Evolutionary conservation across 129 eudicot genomes (phyloP).

Genomic region (Escallonia herrerae): DNA sequence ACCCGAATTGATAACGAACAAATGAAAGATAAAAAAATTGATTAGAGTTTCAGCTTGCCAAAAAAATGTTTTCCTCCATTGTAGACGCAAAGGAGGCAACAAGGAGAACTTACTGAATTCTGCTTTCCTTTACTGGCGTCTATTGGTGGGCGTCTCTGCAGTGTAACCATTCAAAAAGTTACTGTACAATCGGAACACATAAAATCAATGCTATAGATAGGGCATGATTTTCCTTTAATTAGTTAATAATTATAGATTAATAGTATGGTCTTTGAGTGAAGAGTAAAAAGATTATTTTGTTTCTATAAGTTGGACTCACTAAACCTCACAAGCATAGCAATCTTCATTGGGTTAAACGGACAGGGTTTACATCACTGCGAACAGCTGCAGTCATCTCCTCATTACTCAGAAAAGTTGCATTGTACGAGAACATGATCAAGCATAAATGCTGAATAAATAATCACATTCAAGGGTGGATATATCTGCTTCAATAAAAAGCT

Average conservation of each 20-base stretch:
- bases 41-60: not conserved
- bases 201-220: not conserved
- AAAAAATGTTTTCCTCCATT: not conserved
- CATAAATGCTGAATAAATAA: not conserved
- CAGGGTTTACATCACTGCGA: no score
- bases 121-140: conserved; percentile 55
- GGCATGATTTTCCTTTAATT: not conserved
- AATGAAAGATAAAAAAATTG: not conserved
- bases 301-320: not conserved
- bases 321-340: no score
- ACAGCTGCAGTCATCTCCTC: no score
- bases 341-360: no score
- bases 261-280: not conserved
- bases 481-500: no score
- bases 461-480: not conserved
- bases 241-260: not conserved
- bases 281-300: not conserved
- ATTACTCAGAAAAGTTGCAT: no score
- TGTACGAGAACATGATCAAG: not conserved
- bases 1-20: not conserved
- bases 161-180: not conserved
- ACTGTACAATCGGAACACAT: conserved; percentile 3
- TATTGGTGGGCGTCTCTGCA: conserved; percentile 86
- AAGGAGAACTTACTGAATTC: conserved; percentile 53
- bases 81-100: conserved; percentile 2